Evolutionary conservation across 768 basidiomycete species (phyloP), one percentile per base, ranked within the genome.

Genomic region (Mrakia gelida): DNA sequence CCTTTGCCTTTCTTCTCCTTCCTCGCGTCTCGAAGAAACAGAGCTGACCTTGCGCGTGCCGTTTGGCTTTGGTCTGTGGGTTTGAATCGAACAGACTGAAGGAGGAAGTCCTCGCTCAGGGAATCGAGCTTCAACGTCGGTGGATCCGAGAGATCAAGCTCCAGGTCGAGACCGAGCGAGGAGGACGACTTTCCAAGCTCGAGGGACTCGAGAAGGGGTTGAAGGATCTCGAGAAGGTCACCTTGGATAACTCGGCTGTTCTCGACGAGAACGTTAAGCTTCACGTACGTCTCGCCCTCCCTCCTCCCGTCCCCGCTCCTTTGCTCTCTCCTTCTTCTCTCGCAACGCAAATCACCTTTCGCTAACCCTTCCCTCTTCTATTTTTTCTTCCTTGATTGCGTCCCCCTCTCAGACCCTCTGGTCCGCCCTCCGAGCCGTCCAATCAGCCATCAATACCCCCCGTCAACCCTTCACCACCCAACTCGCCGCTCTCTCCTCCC

Each of bases 71-170:
- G 32, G 21, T 68, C 23, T 28, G 30, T 70, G 38, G 6, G 13
- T 75, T 32, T 74, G 74, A 41, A 38, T 38, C 10, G 59, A 30
- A 0, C 81, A 97, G 95, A 61, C 87, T 99, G 78, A 92, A 91
- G 84, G 93, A 96, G 83, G 95, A 96, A 84, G 94, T 98, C 74
- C 88, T 98, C 72, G 92, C 95, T 4, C 95, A 98, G 84, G 97
- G 95, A 26, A 94, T 99, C 82, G 97, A 98, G 85, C 90, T 98
- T 32, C 97, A 98, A 83, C 91, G 95, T 71, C 89, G 93, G 75
- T 98, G 96, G 95, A 92, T 99, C 61, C 90, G 93, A 45, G 94
- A 98, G 78, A 91, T 98, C 87, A 97, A 98, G 86, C 88, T 95
- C 71, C 92, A 91, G 80, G 95, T 99, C 76, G 96, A 99, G 85